phyloP scores from a whole-genome alignment of 768 basidiomycete genomes.

The Suillus discolor region DNA sequence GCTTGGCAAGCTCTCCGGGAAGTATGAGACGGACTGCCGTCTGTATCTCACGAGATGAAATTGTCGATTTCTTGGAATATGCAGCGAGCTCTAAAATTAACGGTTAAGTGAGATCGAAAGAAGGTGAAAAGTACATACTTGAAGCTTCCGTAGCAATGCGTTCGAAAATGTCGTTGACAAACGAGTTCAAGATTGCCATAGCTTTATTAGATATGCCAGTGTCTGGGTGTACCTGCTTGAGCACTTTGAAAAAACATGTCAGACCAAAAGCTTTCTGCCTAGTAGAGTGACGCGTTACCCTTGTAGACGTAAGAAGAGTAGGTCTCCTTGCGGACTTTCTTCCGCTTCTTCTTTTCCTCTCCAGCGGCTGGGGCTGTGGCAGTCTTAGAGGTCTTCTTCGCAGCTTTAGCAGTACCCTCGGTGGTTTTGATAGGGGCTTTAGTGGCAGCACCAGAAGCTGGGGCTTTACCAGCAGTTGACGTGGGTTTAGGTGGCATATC shows the following conservation, averaged over 20 bases:
- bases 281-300: slow-evolving; percentile 44
- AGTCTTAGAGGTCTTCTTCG: slow-evolving; percentile 73
- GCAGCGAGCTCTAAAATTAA: slow-evolving; percentile 79
- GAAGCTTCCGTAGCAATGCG: slow-evolving; percentile 92
- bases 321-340: slow-evolving; percentile 87
- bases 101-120: neutral
- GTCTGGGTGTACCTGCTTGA: slow-evolving; percentile 97
- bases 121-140: slow-evolving; percentile 50
- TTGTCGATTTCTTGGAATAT: slow-evolving; percentile 98
- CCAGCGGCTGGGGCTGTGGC: slow-evolving; percentile 57
- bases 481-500: slow-evolving; percentile 63
- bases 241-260: slow-evolving; percentile 49
- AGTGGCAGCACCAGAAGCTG: slow-evolving; percentile 56
- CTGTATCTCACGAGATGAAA: slow-evolving; percentile 98
- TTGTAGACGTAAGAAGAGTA: slow-evolving; percentile 95
- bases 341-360: slow-evolving; percentile 86
- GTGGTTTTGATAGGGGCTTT: slow-evolving; percentile 66
- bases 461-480: slow-evolving; percentile 75
- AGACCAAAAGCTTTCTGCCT: slow-evolving; percentile 1
- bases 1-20: slow-evolving; percentile 91
- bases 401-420: slow-evolving; percentile 58
- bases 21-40: slow-evolving; percentile 96
- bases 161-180: slow-evolving; percentile 95
- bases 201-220: slow-evolving; percentile 99
- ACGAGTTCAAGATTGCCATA: slow-evolving; percentile 95